These are phyloP conservation scores for Fusarium zealandicum DNA, from an alignment of 2,329 filamentous ascomycete genomes.

Conservation along the genomic window DNA sequence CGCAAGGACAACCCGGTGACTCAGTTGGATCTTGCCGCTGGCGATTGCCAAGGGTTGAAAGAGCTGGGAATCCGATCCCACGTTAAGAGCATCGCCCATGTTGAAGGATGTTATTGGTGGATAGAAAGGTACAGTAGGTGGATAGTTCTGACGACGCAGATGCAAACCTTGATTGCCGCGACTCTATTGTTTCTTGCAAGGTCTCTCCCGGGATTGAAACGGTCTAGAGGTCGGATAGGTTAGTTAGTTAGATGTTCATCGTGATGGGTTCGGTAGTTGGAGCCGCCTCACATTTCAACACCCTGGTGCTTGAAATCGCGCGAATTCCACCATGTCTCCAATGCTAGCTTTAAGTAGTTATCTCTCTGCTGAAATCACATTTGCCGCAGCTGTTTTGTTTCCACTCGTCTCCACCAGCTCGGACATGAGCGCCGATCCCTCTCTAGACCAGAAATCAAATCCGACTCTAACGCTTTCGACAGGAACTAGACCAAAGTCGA, in stretches of 20 bases:
- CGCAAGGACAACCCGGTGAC: constrained; percentile 59
- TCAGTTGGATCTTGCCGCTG: constrained; percentile 55
- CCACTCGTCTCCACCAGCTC: background rate
- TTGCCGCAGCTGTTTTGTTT: background rate
- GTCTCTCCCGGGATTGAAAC: too few relatives aligned
- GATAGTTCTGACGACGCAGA: too few relatives aligned
- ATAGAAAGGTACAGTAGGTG: background rate
- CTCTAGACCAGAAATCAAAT: background rate
- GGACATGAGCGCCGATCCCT: background rate
- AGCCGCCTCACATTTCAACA: too few relatives aligned
- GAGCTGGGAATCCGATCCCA: constrained; percentile 32
- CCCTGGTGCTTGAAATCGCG: too few relatives aligned
- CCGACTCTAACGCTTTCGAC: background rate
- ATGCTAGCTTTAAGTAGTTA: background rate
- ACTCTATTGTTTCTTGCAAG: too few relatives aligned
- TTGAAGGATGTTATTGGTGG: background rate
- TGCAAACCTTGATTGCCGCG: too few relatives aligned
- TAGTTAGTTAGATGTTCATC: too few relatives aligned
- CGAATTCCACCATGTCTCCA: background rate
- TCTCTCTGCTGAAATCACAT: background rate
- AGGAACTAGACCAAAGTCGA: background rate
- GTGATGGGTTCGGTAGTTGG: too few relatives aligned
- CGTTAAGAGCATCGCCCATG: constrained; percentile 25
- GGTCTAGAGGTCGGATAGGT: too few relatives aligned
- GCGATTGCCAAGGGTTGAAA: constrained; percentile 47